Conservation (phyloP, 345 rosid genomes). For the Cardiospermum halicacabum region DNA sequence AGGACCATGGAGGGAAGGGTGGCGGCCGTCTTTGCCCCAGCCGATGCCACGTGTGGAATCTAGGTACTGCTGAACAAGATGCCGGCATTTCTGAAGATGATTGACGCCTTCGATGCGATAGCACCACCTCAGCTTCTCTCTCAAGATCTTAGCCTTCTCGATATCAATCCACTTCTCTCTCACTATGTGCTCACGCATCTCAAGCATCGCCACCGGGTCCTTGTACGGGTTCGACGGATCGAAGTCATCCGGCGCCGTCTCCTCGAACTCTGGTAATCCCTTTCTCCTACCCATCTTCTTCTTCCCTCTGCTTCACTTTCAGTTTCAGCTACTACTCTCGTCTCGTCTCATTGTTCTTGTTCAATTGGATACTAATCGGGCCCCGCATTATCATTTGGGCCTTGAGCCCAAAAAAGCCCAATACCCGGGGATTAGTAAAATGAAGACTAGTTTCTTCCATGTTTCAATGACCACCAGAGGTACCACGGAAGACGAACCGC, state of each 20-base stretch:
- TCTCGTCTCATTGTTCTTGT: not conserved
- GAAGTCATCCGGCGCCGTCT: conserved; percentile 94
- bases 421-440: not conserved
- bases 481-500: conserved; percentile 17
- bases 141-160: conserved; percentile 94
- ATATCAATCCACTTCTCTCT: conserved; percentile 99
- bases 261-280: conserved; percentile 84
- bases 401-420: no score
- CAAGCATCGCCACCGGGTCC: conserved; percentile 98
- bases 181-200: conserved; percentile 94
- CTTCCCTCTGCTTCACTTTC: no score
- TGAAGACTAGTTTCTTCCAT: conserved; percentile 5
- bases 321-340: no score
- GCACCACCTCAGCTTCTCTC: conserved; percentile 91
- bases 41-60: conserved; percentile 98
- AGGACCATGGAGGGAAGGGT: conserved; percentile 82
- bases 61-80: conserved; percentile 85
- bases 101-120: conserved; percentile 97
- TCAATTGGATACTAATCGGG: no score
- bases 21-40: conserved; percentile 99
- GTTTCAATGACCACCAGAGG: conserved; percentile 11
- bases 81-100: conserved; percentile 96
- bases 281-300: conserved; percentile 88
- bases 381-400: no score
- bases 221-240: conserved; percentile 81